These are phyloP conservation scores for Eucalyptus marginata DNA, from an alignment of 345 rosid species.

Conservation along the genomic window DNA sequence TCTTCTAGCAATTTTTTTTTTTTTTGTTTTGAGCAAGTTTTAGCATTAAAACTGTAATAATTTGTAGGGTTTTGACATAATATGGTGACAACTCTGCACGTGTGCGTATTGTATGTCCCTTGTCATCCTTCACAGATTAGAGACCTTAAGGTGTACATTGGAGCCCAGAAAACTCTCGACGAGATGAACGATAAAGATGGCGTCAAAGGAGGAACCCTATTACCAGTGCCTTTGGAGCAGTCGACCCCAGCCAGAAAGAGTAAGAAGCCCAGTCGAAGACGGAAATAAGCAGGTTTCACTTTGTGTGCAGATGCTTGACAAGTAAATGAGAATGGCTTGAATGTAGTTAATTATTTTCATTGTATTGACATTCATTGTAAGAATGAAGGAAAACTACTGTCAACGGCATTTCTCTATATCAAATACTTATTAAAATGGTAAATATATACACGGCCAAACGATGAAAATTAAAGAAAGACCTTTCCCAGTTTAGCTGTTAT, in stretches of 20 bases:
- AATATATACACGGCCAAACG: neutral
- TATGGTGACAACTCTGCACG: neutral
- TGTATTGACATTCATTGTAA: neutral
- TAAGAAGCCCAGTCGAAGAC: constrained; percentile 39
- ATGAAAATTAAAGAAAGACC: neutral
- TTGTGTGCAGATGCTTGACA: neutral
- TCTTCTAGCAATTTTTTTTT: neutral
- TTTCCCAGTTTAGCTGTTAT: neutral
- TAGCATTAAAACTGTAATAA: neutral
- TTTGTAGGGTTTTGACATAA: neutral
- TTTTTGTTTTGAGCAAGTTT: too few relatives aligned
- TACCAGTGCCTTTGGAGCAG: constrained; percentile 49
- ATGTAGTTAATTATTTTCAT: neutral
- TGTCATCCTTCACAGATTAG: constrained; percentile 35
- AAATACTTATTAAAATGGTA: neutral
- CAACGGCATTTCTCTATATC: neutral
- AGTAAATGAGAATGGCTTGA: neutral
- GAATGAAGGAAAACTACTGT: neutral
- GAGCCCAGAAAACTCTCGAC: constrained; percentile 62
- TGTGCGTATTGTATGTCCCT: neutral
- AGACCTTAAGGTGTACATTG: constrained; percentile 58
- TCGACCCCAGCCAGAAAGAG: constrained; percentile 26
- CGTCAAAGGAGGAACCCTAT: constrained; percentile 46
- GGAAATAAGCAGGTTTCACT: neutral
- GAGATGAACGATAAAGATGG: constrained; percentile 44